Percentiles rank a stretch among this genome's conserved stretches.
Evolutionary conservation across 345 rosid genomes (phyloP).

Genomic region (Gossypium raimondii): DNA sequence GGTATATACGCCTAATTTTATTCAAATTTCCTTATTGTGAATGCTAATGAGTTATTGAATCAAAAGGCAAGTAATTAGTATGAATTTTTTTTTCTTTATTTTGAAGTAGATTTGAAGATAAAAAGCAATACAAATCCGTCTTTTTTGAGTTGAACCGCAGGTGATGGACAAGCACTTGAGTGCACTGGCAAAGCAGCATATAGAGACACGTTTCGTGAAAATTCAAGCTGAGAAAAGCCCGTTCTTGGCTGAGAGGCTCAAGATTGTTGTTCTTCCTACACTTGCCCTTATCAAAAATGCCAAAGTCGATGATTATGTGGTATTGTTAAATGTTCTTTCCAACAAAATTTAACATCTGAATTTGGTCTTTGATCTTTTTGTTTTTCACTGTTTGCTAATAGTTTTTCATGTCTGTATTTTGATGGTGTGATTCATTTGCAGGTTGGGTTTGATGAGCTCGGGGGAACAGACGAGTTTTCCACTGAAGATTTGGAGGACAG

Average conservation of each 20-base stretch:
- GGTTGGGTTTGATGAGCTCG: constrained; percentile 97
- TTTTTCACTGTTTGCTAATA: neutral
- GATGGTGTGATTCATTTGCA: constrained; percentile 17
- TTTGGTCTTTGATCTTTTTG: neutral
- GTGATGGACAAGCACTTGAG: constrained; percentile 93
- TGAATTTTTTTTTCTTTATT: neutral
- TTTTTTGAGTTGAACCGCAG: constrained; percentile 35
- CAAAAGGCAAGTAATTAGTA: neutral
- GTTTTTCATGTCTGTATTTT: neutral
- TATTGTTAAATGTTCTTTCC: constrained; percentile 20
- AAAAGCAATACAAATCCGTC: neutral
- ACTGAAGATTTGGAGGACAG: constrained; percentile 93
- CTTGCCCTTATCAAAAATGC: constrained; percentile 92
- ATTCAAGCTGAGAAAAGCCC: constrained; percentile 99
- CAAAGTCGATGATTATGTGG: constrained; percentile 98
- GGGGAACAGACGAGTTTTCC: constrained; percentile 90
- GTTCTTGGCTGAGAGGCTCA: constrained; percentile 86
- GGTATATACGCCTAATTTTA: constrained; percentile 30
- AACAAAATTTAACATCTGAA: neutral
- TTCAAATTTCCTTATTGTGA: neutral
- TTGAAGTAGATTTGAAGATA: neutral
- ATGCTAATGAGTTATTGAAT: neutral
- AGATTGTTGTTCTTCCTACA: constrained; percentile 89
- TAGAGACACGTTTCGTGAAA: constrained; percentile 93
- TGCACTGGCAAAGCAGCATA: constrained; percentile 79